phyloP scores from a whole-genome alignment of 2,329 filamentous ascomycete species.

The Neonectria coccinea region DNA sequence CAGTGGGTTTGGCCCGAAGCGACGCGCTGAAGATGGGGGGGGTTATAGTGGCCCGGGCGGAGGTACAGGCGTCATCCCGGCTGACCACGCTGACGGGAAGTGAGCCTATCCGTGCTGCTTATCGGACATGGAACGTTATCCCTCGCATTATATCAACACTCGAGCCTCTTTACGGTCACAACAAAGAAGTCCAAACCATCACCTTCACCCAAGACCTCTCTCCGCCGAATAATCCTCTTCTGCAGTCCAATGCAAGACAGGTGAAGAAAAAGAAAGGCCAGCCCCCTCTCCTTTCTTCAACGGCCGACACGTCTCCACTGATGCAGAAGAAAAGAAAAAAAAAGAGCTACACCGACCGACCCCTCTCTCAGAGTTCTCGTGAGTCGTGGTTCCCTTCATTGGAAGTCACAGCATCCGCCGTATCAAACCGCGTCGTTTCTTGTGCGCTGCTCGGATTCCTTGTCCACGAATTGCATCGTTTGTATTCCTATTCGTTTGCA shows the following conservation, averaged over 20 bases:
- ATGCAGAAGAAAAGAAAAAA: conserved; percentile 9
- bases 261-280: background rate
- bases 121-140: background rate
- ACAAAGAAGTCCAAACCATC: background rate
- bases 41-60: conserved; percentile 3
- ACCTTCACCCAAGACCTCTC: no score
- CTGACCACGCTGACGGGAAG: no score
- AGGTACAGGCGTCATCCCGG: no score
- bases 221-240: background rate
- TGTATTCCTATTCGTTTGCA: background rate
- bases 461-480: background rate
- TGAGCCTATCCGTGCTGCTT: background rate
- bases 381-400: background rate
- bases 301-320: conserved; percentile 21
- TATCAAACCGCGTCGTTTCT: background rate
- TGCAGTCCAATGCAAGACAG: background rate
- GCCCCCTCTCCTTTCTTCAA: conserved; percentile 9
- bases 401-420: background rate
- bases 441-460: background rate
- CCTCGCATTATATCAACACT: background rate
- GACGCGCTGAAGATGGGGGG: conserved; percentile 4
- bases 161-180: background rate
- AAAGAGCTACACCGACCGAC: background rate
- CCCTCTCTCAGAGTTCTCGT: background rate
- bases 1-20: conserved; percentile 9